Percentiles rank a stretch among this genome's conserved stretches.
phyloP scores from a whole-genome alignment of 2,329 filamentous ascomycete species.

The Bimuria novae-zelandiae region DNA sequence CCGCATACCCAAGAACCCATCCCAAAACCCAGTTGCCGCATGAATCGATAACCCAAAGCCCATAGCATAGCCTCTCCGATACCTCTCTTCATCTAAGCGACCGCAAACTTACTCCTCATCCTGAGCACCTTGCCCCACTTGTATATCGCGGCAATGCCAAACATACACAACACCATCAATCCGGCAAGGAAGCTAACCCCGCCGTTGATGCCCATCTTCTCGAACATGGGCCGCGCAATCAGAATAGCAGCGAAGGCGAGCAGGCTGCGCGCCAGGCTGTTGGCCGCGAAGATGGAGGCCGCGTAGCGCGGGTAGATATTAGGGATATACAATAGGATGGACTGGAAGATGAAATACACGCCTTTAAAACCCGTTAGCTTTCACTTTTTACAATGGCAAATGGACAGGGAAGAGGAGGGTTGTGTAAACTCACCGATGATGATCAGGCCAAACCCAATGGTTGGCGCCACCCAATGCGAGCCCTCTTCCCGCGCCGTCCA shows the following conservation, averaged over 20 bases:
- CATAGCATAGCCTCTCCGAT: too few relatives aligned
- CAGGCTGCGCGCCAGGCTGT: slow-evolving; percentile 59
- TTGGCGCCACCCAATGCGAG: slow-evolving; percentile 61
- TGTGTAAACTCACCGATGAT: slow-evolving; percentile 34
- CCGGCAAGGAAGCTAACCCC: slow-evolving; percentile 63
- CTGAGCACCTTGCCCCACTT: slow-evolving; percentile 61
- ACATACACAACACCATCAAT: slow-evolving; percentile 46
- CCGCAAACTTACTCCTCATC: slow-evolving; percentile 62
- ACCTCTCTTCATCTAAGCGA: too few relatives aligned
- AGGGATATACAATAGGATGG: slow-evolving; percentile 64
- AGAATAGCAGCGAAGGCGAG: slow-evolving; percentile 64
- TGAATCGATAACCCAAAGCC: too few relatives aligned
- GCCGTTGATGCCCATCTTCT: slow-evolving; percentile 60
- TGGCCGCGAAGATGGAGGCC: slow-evolving; percentile 63
- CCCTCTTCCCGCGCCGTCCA: slow-evolving; percentile 66
- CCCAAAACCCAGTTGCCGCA: too few relatives aligned
- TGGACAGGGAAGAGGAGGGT: background rate
- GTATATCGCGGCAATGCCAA: slow-evolving; percentile 63
- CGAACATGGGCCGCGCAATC: slow-evolving; percentile 63
- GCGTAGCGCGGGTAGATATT: slow-evolving; percentile 61
- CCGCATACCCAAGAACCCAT: too few relatives aligned
- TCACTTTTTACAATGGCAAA: background rate
- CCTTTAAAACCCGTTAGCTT: slow-evolving; percentile 19
- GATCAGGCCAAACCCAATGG: slow-evolving; percentile 56
- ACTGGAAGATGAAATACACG: slow-evolving; percentile 49